Evolutionary conservation across 345 rosid genomes (phyloP), one percentile per base, ranked within the genome.

Genomic region (Eucalyptus cloeziana): DNA sequence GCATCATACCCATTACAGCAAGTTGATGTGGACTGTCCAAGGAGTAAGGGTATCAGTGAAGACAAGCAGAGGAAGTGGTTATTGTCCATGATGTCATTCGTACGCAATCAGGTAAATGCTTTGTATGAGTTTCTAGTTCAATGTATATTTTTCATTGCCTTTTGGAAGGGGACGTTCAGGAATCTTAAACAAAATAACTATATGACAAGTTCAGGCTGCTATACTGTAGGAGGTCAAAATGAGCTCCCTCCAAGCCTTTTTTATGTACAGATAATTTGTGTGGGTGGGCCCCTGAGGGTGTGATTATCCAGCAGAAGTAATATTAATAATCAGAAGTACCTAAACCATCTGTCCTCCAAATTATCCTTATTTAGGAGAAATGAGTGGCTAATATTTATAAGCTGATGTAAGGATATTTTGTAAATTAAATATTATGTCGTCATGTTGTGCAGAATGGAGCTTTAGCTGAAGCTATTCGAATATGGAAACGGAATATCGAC

Each of bases 51-150:
- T 87, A 95, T 97, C 64, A 95, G 96, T 85, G 98, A 97, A 76
- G 98, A 96, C 67, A 97, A 97, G 93, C 99, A 96, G 93, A 94
- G 99, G 93, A 97, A 96, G 91, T 97, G 99, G 99, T 90, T 96
- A 89, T 95, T 97, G 99, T 97, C 99, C 49, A 96, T 96, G 99
- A 94, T 93, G 94, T 47, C 94, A 94, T 96, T 98, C 91, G 97
- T 97, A 89, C 96, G 99, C 67, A 97, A 95, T 92, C 99, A 97
- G 99, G 99, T 97, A 92, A 40, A 76, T 37, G 83, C 47, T 76
- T 76, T 76, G 24, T 37, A 76, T 69, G 80, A 69, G 25, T 40
- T 76, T 76, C 43, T 37, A 37, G 83, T 11, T 37, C 83, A 76
- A 10, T 37, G 14, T 76, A 37, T 19, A 21, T 76, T 76, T 76